Conservation (phyloP, 1,284 basidiomycete species). For the Cryptococcus neoformans region DNA sequence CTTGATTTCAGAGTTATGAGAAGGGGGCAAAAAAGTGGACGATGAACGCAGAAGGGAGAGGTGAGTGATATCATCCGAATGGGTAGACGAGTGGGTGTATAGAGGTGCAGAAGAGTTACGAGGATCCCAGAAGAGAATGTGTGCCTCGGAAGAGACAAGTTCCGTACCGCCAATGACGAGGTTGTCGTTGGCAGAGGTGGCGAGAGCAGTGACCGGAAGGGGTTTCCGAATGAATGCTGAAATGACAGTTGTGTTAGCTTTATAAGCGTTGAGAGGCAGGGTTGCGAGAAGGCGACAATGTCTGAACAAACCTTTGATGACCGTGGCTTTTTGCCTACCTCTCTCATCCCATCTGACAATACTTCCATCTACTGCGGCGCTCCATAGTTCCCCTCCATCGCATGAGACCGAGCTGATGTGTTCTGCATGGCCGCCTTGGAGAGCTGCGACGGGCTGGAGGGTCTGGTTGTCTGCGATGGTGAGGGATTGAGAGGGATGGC, state of each 20-base stretch:
- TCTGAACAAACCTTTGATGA: conserved; percentile 40
- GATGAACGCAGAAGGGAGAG: conserved; percentile 50
- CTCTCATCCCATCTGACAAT: conserved; percentile 49
- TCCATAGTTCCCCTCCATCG: conserved; percentile 40
- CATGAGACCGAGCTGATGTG: conserved; percentile 31
- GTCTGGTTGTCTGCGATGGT: conserved; percentile 45
- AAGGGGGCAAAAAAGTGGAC: conserved; percentile 21
- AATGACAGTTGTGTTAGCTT: neutral
- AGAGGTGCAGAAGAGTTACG: conserved; percentile 21
- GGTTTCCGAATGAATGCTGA: conserved; percentile 43
- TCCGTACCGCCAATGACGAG: conserved; percentile 53
- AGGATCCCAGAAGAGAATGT: conserved; percentile 51
- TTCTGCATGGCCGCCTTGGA: conserved; percentile 35
- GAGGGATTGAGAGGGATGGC: conserved; percentile 39
- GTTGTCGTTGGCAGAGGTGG: conserved; percentile 39
- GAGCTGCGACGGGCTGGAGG: conserved; percentile 35
- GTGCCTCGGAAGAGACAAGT: conserved; percentile 50
- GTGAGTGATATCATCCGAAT: conserved; percentile 54
- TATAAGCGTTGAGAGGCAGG: too few species aligned
- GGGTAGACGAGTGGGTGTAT: conserved; percentile 51
- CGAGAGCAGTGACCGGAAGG: conserved; percentile 44
- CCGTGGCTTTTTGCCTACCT: conserved; percentile 26
- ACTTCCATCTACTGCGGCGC: conserved; percentile 38
- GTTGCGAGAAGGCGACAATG: too few species aligned
- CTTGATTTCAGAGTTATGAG: conserved; percentile 11